These are phyloP conservation scores for Furcasterigmium sp. DNA, from an alignment of 2,329 filamentous ascomycete species.

Conservation along the genomic window DNA sequence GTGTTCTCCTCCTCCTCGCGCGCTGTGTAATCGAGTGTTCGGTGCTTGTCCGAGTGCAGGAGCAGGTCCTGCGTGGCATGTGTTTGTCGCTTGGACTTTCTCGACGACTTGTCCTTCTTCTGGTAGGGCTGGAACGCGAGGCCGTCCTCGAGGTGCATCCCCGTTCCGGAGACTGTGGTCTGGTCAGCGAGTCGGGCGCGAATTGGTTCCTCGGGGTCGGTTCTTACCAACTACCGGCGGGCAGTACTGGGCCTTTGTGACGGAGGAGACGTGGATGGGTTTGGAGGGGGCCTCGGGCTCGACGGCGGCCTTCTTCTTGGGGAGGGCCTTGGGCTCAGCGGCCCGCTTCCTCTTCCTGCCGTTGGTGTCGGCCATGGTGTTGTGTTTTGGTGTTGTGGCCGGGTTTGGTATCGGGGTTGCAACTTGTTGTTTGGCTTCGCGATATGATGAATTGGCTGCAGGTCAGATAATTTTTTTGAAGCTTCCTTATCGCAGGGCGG, in stretches of 20 bases:
- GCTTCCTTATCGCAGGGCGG: no score
- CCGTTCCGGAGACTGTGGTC: slow-evolving; percentile 20
- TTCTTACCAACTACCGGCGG: slow-evolving; percentile 49
- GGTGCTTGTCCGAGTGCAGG: slow-evolving; percentile 52
- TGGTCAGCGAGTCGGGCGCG: neutral
- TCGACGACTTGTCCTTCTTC: slow-evolving; percentile 28
- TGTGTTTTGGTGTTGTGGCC: neutral
- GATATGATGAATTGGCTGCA: no score
- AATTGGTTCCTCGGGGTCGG: neutral
- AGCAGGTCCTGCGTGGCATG: slow-evolving; percentile 41
- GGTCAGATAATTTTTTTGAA: no score
- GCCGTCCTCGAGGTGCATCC: slow-evolving; percentile 27
- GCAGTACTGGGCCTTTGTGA: slow-evolving; percentile 38
- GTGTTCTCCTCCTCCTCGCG: slow-evolving; percentile 36
- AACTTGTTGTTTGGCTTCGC: no score
- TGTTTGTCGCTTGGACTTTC: slow-evolving; percentile 31
- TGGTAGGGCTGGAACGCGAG: slow-evolving; percentile 44
- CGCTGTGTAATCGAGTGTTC: slow-evolving; percentile 54
- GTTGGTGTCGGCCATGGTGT: slow-evolving; percentile 30
- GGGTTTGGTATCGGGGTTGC: neutral
- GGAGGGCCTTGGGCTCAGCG: slow-evolving; percentile 31
- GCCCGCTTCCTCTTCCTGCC: slow-evolving; percentile 51
- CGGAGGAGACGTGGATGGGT: slow-evolving; percentile 38
- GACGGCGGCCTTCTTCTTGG: slow-evolving; percentile 48
- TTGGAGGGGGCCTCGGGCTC: slow-evolving; percentile 22